Evolutionary conservation across 352 stramenopile genomes (phyloP).

Genomic region (Pythium scleroteichum): DNA sequence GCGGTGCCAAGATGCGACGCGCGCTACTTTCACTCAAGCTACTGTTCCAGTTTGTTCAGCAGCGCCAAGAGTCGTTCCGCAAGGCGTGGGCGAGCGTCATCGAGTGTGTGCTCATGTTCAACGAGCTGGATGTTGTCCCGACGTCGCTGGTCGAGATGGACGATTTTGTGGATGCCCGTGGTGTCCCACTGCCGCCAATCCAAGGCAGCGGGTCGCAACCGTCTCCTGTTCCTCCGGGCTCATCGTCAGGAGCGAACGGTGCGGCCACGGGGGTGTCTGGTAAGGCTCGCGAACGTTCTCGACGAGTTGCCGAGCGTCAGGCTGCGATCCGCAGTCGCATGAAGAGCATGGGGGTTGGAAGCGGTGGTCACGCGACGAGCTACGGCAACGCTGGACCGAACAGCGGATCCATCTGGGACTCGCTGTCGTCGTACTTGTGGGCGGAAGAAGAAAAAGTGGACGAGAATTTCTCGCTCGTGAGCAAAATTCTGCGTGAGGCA

Average conservation of each 20-base stretch:
- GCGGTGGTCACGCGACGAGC: constrained; percentile 38
- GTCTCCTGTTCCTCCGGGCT: constrained; percentile 10
- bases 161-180: constrained; percentile 84
- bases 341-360: constrained; percentile 70
- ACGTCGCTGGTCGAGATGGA: constrained; percentile 89
- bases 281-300: constrained; percentile 77
- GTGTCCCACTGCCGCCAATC: constrained; percentile 78
- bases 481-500: constrained; percentile 73
- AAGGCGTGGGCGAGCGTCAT: constrained; percentile 83
- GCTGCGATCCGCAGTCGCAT: constrained; percentile 79
- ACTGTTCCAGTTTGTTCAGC: constrained; percentile 85
- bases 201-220: constrained; percentile 37
- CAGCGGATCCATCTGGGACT: constrained; percentile 78
- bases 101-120: constrained; percentile 88
- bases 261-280: constrained; percentile 57
- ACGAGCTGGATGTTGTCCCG: constrained; percentile 82
- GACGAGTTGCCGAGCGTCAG: constrained; percentile 78
- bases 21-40: constrained; percentile 76
- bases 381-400: constrained; percentile 12
- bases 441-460: constrained; percentile 81
- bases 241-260: constrained; percentile 8
- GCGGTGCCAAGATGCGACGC: constrained; percentile 74
- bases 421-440: constrained; percentile 83
- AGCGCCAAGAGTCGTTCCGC: constrained; percentile 72
- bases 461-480: constrained; percentile 79